Conservation (phyloP, 2,329 filamentous ascomycete genomes). For the Lecanoromycetidae sp. region DNA sequence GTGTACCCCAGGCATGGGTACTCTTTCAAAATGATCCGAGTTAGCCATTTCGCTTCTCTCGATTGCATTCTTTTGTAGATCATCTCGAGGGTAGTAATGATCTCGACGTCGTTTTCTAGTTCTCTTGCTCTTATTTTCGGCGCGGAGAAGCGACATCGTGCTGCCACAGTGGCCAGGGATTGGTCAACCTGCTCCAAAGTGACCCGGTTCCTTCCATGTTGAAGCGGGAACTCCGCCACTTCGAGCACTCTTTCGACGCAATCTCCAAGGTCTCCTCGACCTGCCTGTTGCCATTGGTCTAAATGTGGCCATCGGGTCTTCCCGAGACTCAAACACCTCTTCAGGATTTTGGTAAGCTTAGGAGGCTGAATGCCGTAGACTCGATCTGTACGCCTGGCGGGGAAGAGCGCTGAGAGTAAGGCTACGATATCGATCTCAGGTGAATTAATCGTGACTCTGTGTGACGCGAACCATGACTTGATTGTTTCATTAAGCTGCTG, state of each 20-base stretch:
- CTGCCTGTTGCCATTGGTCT: constrained; percentile 47
- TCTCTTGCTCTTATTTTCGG: constrained; percentile 39
- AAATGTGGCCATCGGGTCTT: constrained; percentile 50
- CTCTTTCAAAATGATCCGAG: constrained; percentile 65
- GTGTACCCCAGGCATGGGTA: constrained; percentile 58
- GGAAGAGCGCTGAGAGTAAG: constrained; percentile 63
- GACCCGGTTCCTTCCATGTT: constrained; percentile 32
- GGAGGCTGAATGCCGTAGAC: constrained; percentile 58
- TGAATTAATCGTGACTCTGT: constrained; percentile 47
- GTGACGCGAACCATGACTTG: constrained; percentile 54
- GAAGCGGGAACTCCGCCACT: constrained; percentile 38
- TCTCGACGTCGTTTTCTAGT: constrained; percentile 21
- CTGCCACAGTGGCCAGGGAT: constrained; percentile 54
- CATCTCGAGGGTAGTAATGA: constrained; percentile 36
- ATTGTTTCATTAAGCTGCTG: constrained; percentile 31
- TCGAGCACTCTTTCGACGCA: constrained; percentile 56
- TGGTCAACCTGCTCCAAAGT: constrained; percentile 62
- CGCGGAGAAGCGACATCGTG: constrained; percentile 58
- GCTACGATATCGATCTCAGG: constrained; percentile 47
- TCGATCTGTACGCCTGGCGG: constrained; percentile 62
- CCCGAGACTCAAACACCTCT: constrained; percentile 53
- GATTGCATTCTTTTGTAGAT: constrained; percentile 52
- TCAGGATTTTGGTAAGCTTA: constrained; percentile 54
- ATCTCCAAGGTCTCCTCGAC: constrained; percentile 55
- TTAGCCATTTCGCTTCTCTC: constrained; percentile 75